These are phyloP conservation scores for Epichloe sylvatica DNA, from an alignment of 2,329 filamentous ascomycete species.

Conservation along the genomic window DNA sequence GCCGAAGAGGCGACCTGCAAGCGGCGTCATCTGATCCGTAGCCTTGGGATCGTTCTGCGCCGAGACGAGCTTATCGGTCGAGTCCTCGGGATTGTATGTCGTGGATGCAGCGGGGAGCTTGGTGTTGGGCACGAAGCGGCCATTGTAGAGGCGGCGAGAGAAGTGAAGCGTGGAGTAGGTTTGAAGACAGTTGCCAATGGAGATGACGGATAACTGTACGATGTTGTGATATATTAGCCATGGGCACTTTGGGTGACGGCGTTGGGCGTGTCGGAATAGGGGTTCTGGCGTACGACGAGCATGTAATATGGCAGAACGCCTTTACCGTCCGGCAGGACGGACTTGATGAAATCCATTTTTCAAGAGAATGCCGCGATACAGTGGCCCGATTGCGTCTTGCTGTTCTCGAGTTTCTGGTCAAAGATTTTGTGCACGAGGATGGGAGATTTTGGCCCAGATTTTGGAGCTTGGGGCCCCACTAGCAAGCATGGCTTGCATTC, in stretches of 20 bases:
- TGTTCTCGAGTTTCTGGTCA: not conserved
- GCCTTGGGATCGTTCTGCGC: constrained; percentile 31
- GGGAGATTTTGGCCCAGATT: not conserved
- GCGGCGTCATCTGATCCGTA: constrained; percentile 52
- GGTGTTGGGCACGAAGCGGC: constrained; percentile 40
- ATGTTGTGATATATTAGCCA: not conserved
- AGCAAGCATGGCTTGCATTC: not conserved
- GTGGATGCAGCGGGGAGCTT: constrained; percentile 26
- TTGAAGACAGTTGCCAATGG: constrained; percentile 74
- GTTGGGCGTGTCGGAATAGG: constrained; percentile 1
- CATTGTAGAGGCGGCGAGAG: constrained; percentile 76
- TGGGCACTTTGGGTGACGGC: not conserved
- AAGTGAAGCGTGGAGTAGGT: constrained; percentile 68
- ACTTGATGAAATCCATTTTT: constrained; percentile 31
- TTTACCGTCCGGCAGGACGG: constrained; percentile 33
- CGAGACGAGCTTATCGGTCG: constrained; percentile 36
- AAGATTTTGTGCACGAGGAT: not conserved
- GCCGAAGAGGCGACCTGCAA: constrained; percentile 68
- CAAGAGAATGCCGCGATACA: no score
- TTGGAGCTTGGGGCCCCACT: not conserved
- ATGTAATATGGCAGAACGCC: constrained; percentile 47
- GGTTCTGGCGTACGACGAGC: constrained; percentile 31
- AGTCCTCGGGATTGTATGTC: constrained; percentile 36
- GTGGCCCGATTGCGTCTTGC: not conserved
- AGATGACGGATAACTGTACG: constrained; percentile 62